phyloP scores from a whole-genome alignment of 768 basidiomycete genomes.

The Lactarius akahatsu region DNA sequence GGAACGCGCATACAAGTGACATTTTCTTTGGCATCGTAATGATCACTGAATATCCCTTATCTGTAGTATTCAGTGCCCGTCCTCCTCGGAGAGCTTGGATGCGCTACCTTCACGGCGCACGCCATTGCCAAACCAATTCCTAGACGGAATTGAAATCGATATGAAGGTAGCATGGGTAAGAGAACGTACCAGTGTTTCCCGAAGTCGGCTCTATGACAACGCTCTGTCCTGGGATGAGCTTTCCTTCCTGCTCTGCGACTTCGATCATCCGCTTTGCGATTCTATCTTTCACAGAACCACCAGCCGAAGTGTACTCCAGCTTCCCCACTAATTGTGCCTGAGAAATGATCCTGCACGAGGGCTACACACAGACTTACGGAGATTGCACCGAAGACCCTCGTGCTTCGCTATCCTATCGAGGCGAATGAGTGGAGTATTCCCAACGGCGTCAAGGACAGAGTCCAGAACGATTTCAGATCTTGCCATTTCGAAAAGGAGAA shows the following conservation, averaged over 20 bases:
- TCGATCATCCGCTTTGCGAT: conserved; percentile 97
- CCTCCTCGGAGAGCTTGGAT: conserved; percentile 28
- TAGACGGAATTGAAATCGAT: neutral
- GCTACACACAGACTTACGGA: conserved; percentile 57
- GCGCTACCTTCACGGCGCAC: conserved; percentile 85
- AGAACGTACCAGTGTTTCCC: conserved; percentile 81
- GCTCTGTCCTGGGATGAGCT: conserved; percentile 80
- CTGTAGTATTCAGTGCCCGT: conserved; percentile 59
- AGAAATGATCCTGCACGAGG: neutral
- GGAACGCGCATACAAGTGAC: conserved; percentile 57
- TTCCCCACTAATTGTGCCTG: conserved; percentile 64
- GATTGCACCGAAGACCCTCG: conserved; percentile 83
- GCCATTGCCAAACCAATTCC: conserved; percentile 91
- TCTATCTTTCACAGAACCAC: conserved; percentile 94
- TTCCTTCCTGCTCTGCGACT: conserved; percentile 87
- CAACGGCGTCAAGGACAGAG: conserved; percentile 81
- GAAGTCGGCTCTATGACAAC: conserved; percentile 95
- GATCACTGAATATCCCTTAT: conserved; percentile 84
- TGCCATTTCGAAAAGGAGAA: neutral
- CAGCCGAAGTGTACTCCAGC: conserved; percentile 85
- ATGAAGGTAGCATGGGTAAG: neutral
- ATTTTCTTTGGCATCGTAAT: conserved; percentile 94
- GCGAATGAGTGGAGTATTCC: conserved; percentile 87
- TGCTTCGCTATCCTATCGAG: conserved; percentile 74
- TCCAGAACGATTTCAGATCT: conserved; percentile 69